phyloP scores from a whole-genome alignment of 768 basidiomycete species.

The Xerocomellus intermedius region DNA sequence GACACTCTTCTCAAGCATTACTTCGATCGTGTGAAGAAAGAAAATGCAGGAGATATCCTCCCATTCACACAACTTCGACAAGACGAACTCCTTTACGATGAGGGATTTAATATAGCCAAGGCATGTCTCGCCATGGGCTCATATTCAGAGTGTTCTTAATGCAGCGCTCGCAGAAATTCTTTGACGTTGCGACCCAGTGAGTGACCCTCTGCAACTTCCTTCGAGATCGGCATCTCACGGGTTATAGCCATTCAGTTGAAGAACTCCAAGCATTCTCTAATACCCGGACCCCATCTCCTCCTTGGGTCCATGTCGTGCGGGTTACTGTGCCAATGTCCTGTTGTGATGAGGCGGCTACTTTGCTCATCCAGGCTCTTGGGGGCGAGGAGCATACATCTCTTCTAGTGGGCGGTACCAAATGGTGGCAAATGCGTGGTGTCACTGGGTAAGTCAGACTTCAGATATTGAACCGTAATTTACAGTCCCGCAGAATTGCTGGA shows the following conservation, averaged over 20 bases:
- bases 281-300: conserved; percentile 79
- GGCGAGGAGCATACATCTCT: conserved; percentile 72
- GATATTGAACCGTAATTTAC: conserved; percentile 14
- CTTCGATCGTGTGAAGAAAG: conserved; percentile 59
- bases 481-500: conserved; percentile 59
- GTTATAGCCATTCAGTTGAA: conserved; percentile 74
- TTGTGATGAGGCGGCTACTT: conserved; percentile 71
- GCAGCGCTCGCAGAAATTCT: conserved; percentile 55
- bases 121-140: conserved; percentile 34
- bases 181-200: conserved; percentile 69
- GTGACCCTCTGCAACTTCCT: conserved; percentile 16
- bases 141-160: neutral
- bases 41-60: conserved; percentile 36
- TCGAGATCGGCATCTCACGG: neutral
- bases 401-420: conserved; percentile 86
- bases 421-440: conserved; percentile 95
- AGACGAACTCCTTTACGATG: conserved; percentile 80
- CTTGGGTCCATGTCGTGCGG: conserved; percentile 74
- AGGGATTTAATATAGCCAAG: conserved; percentile 75
- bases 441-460: conserved; percentile 54
- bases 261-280: conserved; percentile 80
- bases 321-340: conserved; percentile 69
- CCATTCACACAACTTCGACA: conserved; percentile 52
- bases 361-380: conserved; percentile 76
- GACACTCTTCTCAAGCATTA: conserved; percentile 87